These are phyloP conservation scores for Penicillium sp. DNA, from an alignment of 2,329 filamentous ascomycete genomes.

Conservation along the genomic window DNA sequence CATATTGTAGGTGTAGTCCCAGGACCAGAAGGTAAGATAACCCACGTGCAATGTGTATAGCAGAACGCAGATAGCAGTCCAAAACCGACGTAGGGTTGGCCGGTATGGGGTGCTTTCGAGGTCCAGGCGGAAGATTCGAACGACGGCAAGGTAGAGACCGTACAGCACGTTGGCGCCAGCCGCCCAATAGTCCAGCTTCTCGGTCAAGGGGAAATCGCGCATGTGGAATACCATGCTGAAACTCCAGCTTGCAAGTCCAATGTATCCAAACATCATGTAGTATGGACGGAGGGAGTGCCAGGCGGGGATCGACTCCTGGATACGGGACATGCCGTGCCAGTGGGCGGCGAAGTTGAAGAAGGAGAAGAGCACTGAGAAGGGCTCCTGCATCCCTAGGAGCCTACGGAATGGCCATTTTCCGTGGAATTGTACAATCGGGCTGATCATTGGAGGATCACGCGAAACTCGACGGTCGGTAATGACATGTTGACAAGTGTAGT, in stretches of 20 bases:
- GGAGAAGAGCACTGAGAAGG: conserved; percentile 89
- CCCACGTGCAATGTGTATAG: conserved; percentile 74
- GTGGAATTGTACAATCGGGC: conserved; percentile 84
- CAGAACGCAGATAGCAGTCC: conserved; percentile 69
- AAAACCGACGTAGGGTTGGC: conserved; percentile 62
- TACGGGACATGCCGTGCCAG: conserved; percentile 67
- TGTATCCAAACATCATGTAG: conserved; percentile 75
- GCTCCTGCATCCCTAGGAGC: conserved; percentile 89
- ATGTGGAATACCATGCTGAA: conserved; percentile 92
- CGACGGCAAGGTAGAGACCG: conserved; percentile 78
- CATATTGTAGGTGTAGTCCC: conserved; percentile 99
- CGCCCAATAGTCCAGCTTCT: conserved; percentile 94
- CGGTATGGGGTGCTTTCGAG: conserved; percentile 47
- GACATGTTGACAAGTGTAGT: conserved; percentile 96
- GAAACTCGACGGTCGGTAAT: conserved; percentile 70
- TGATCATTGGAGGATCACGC: conserved; percentile 60
- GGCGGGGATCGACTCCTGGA: conserved; percentile 67
- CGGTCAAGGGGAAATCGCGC: conserved; percentile 77
- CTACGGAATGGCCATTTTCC: conserved; percentile 98
- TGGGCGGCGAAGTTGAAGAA: conserved; percentile 88
- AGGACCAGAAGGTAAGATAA: conserved; percentile 80
- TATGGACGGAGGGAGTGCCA: conserved; percentile 74
- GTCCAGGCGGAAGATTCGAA: conserved; percentile 82
- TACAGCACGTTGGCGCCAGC: conserved; percentile 89
- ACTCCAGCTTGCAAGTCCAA: conserved; percentile 79